Conservation (phyloP, 2,329 filamentous ascomycete species). For the Xylariaceae sp. region DNA sequence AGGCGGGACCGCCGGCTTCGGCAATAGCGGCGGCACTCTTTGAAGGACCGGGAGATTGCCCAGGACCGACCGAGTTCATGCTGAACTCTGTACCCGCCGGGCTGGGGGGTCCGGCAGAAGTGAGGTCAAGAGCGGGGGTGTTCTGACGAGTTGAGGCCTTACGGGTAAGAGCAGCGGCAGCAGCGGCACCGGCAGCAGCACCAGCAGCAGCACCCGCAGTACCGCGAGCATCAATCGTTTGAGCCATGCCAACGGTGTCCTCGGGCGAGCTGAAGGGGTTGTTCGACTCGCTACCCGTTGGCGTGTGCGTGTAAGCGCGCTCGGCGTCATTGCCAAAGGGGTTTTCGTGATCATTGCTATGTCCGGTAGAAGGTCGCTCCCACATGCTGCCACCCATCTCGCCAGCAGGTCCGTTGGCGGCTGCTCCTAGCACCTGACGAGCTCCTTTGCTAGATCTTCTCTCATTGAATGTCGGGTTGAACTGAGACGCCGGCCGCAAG, state of each 20-base stretch:
- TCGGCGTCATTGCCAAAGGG: constrained; percentile 61
- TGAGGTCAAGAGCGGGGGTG: constrained; percentile 47
- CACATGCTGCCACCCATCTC: constrained; percentile 32
- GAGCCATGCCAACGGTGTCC: constrained; percentile 31
- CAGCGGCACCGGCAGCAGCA: constrained; percentile 31
- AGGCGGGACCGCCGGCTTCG: constrained; percentile 51
- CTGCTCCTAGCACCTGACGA: constrained; percentile 28
- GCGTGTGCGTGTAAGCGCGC: constrained; percentile 36
- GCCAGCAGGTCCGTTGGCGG: constrained; percentile 20
- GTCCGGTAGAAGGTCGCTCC: constrained; percentile 39
- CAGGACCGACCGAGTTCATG: constrained; percentile 44
- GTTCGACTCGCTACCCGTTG: constrained; percentile 29
- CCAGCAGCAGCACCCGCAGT: constrained; percentile 26
- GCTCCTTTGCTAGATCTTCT: constrained; percentile 43
- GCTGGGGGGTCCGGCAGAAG: constrained; percentile 43
- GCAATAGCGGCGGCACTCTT: constrained; percentile 52
- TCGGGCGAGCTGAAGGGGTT: constrained; percentile 29
- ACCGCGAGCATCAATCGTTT: constrained; percentile 23
- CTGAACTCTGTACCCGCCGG: constrained; percentile 59
- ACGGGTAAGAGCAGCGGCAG: constrained; percentile 33
- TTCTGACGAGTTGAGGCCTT: constrained; percentile 51
- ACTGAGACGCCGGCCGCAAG: constrained; percentile 76
- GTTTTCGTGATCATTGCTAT: constrained; percentile 51
- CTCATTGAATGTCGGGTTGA: constrained; percentile 61
- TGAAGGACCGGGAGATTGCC: constrained; percentile 36